Evolutionary conservation across 2,329 filamentous ascomycete species (phyloP).

Genomic region (Ascochyta fabae): DNA sequence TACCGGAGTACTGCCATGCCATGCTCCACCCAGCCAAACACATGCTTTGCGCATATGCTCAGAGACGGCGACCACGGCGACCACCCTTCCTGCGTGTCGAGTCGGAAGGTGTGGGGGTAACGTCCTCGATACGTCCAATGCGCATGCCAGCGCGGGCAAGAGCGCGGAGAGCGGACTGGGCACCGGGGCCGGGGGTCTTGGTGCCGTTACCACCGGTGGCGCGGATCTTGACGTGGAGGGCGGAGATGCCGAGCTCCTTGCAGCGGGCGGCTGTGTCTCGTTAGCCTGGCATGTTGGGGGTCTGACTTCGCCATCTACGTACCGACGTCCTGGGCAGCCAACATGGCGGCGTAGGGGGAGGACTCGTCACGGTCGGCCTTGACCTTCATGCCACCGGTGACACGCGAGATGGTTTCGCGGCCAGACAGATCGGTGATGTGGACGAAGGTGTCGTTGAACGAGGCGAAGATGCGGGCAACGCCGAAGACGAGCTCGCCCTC

Average conservation of each 20-base stretch:
- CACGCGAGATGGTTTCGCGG: constrained; percentile 99
- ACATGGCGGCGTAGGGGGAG: constrained; percentile 99
- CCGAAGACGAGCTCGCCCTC: constrained; percentile 98
- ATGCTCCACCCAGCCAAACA: constrained; percentile 47
- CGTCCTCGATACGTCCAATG: constrained; percentile 99
- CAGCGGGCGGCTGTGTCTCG: constrained; percentile 73
- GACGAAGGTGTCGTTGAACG: constrained; percentile 71
- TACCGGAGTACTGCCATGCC: constrained; percentile 39
- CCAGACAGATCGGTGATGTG: constrained; percentile 99
- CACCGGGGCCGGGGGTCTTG: constrained; percentile 99
- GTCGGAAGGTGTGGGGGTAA: constrained; percentile 98
- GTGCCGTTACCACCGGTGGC: constrained; percentile 99
- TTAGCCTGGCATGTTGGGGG: background rate
- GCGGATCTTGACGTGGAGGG: constrained; percentile 99
- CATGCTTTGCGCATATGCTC: constrained; percentile 59
- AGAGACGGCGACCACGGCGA: constrained; percentile 99
- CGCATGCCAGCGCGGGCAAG: constrained; percentile 99
- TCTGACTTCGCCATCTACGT: constrained; percentile 21
- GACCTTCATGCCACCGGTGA: constrained; percentile 99
- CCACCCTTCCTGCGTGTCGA: constrained; percentile 99
- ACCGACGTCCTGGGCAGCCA: constrained; percentile 88
- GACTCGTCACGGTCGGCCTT: constrained; percentile 96
- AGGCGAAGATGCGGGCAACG: constrained; percentile 97
- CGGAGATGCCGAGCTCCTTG: constrained; percentile 86
- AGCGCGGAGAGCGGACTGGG: constrained; percentile 98